Base-by-base conservation (phyloP, 805 yeast species). In the Wickerhamiella musiphila region DNA sequence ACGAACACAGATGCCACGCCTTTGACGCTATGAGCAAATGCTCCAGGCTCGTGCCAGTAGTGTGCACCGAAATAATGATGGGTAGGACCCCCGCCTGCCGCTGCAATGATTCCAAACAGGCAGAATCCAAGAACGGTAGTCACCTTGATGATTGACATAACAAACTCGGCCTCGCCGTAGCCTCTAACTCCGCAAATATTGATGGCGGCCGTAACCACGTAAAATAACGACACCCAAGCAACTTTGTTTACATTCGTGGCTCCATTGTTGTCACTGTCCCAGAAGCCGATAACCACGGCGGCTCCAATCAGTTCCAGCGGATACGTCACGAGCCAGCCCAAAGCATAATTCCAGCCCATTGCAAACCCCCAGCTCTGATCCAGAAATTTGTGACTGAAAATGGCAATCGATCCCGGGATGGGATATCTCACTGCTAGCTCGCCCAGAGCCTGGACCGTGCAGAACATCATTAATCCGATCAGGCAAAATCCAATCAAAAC, bases 1-100 rank as follows among this genome's bases (percentile, higher is more conserved):
- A 76, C 76, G 39, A 78, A 69, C 12, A 72, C 78, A 0, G 78
- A 60, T 46, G 75, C 68, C 32, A 77, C 68, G 39, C 82, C 83
- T 53, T 75, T 73, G 51, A 74, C 73, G 6, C 67, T 74, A 23
- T 63, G 56, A 9, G 70, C 66, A 45, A 78, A 73, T 0, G 83
- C 71, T 30, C 84, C 86, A 0, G 78, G 77, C 31, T 62, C 41
- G 37, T 66, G 59, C 75, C 75, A 72, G 51, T 64, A 65, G 37
- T 46, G 51, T 4, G 58, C 67, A 17, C 78, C 78, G 34, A 62
- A 48, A 42, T 63, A 66, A 26, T 61, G 65, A 19, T 49, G 51
- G 25, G 66, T 63, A 3, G 73, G 78, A 33, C 75, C 77, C 39
- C 74, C 77, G 33, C 81, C 81, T 24, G 43, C 34, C 12, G 44